A percentile compares a stretch with the other conserved stretches of the same genome.
Conservation (phyloP, 192 early-diverging fungal genomes). For the Dissophora ornata region DNA sequence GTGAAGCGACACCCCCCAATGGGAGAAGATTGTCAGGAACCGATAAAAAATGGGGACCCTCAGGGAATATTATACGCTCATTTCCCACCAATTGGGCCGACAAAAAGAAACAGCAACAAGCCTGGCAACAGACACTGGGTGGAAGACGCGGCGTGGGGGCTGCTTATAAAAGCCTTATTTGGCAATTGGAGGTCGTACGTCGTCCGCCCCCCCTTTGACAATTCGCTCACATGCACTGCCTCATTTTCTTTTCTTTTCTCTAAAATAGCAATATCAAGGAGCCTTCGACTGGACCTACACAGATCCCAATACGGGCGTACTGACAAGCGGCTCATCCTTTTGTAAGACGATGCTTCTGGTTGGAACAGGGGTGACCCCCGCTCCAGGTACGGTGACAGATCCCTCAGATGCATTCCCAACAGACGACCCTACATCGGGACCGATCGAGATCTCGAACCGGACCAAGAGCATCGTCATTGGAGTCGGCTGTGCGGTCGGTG, state of each 20-base stretch:
- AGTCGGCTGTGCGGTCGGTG: slow-evolving; percentile 42
- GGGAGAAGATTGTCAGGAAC: no score
- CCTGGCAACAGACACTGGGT: no score
- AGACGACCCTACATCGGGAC: slow-evolving; percentile 9
- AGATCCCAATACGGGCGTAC: slow-evolving; percentile 6
- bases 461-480: slow-evolving; percentile 39
- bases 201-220: no score
- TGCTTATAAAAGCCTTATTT: no score
- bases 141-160: no score
- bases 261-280: slow-evolving; percentile 53
- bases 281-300: slow-evolving; percentile 23
- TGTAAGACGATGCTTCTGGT: slow-evolving; percentile 37
- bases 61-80: no score
- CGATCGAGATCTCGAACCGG: slow-evolving; percentile 17
- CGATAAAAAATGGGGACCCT: no score
- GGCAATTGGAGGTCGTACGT: no score
- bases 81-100: no score
- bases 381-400: not conserved
- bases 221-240: no score
- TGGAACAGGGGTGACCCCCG: slow-evolving; percentile 5
- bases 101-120: no score
- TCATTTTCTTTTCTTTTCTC: not conserved
- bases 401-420: not conserved
- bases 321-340: not conserved
- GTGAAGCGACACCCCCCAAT: no score